Conservation (phyloP, 805 yeast genomes). For the Starmerella gropengiesseri region DNA sequence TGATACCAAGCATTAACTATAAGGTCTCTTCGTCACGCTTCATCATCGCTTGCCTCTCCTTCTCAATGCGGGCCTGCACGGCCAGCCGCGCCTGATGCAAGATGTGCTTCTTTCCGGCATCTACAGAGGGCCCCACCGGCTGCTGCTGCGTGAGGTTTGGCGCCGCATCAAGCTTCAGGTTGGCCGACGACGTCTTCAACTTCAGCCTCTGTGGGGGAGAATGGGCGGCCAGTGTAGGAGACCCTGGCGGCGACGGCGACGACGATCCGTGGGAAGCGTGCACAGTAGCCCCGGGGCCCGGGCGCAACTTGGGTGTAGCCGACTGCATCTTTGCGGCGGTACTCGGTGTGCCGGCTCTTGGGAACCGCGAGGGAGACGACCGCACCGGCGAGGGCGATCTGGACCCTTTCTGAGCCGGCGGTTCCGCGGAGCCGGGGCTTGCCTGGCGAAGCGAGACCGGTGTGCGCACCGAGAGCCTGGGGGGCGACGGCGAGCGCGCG, state of each 20-base stretch:
- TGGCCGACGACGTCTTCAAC: slow-evolving; percentile 12
- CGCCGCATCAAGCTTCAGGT: slow-evolving; percentile 9
- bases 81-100: slow-evolving; percentile 25
- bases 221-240: slow-evolving; percentile 25
- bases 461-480: not conserved
- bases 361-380: slow-evolving; percentile 10
- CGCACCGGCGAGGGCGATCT: slow-evolving; percentile 11
- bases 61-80: slow-evolving; percentile 22
- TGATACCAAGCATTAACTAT: no score
- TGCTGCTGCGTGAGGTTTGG: not conserved
- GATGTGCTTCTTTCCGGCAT: slow-evolving; percentile 21
- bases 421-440: not conserved
- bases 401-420: not conserved
- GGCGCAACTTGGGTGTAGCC: slow-evolving; percentile 11
- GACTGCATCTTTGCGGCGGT: slow-evolving; percentile 7
- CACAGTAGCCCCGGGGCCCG: slow-evolving; percentile 7
- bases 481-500: slow-evolving; percentile 6
- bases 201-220: slow-evolving; percentile 20
- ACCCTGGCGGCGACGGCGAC: slow-evolving; percentile 21
- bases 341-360: slow-evolving; percentile 7
- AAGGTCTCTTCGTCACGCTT: no score
- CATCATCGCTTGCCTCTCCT: slow-evolving; percentile 16
- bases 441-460: not conserved
- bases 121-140: slow-evolving; percentile 16
- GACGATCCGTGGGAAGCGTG: slow-evolving; percentile 22